Base-by-base conservation (phyloP, 2,329 filamentous ascomycete species). In the Ascochyta pisi region DNA sequence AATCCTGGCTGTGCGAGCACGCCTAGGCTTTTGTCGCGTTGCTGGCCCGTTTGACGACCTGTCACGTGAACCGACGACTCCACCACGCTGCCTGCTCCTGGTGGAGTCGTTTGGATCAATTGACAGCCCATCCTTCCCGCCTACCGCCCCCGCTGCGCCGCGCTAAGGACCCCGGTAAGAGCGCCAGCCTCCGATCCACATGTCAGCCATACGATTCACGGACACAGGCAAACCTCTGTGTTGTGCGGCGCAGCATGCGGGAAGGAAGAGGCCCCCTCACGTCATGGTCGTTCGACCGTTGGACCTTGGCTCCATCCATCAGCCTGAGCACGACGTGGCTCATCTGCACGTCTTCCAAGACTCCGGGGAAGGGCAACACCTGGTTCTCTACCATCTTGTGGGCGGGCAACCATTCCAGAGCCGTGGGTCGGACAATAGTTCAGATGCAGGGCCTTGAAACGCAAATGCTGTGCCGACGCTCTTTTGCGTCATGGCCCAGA, bases 101-200 rank as follows among this genome's bases (percentile, higher is more conserved):
- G 44, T 41, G 43, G 38, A 44, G 48, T 54, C 38, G 60, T 62
- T 50, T 56, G 56, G 54, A 64, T 65, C 64, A 64, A 65, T 57
- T 66, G 63, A 66, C 60, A 58, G 46, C 31, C 51, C 66, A 70
- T 74, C 70, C 71, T 73, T 73, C 70, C 71, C 69, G 71, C 62
- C 47, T 60, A 62, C 63, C 66, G 61, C 57, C 62, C 64, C 55
- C 46, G 51, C 60, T 50, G 60, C 54, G 51, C 69, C 64, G 57
- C 58, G 54, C 55, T 55, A 52, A 50, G 26, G 39, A 65, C 54
- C 65, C 67, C 62, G 62, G 65, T 54, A 63, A 55, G 16, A 37
- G 57, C 53, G 54, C 50, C 53, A 61, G 52, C 57, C 54, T 50
- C 46, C 47, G 50, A 54, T 60, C 63, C 60, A 61, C 61, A 62